Percentiles rank a stretch among this genome's conserved stretches.
phyloP scores from a whole-genome alignment of 495 filamentous ascomycete genomes.

The Penicillium verhagenii region DNA sequence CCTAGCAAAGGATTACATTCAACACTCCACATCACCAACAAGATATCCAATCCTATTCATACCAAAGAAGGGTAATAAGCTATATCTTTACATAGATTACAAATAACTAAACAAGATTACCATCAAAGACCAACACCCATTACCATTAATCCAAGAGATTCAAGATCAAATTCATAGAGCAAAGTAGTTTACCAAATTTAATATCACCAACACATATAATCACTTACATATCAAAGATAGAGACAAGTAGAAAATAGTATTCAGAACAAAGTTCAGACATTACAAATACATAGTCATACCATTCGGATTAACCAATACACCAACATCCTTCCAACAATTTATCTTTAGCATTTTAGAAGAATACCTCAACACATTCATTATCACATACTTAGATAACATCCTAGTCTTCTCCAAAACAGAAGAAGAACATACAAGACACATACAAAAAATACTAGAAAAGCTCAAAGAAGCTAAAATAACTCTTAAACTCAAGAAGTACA shows the following conservation, averaged over 20 bases:
- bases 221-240: neutral
- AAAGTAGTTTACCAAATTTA: neutral
- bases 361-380: no score
- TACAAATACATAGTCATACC: no score
- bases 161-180: neutral
- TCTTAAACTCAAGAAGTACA: no score
- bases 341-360: no score
- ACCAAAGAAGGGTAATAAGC: constrained; percentile 15
- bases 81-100: neutral
- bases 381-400: no score
- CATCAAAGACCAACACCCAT: neutral
- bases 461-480: no score
- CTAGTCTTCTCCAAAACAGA: neutral
- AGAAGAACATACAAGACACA: neutral
- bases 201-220: neutral
- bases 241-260: neutral
- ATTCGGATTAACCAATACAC: no score
- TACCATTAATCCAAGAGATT: no score
- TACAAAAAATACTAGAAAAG: no score
- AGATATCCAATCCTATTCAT: constrained; percentile 19
- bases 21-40: constrained; percentile 10
- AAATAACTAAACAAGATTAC: no score
- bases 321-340: no score
- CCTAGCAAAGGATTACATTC: constrained; percentile 12
- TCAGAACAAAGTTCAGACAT: no score